These are phyloP conservation scores for Yamadazyma kanchanaburiensis DNA, from an alignment of 1,139 yeast species.

Conservation along the genomic window DNA sequence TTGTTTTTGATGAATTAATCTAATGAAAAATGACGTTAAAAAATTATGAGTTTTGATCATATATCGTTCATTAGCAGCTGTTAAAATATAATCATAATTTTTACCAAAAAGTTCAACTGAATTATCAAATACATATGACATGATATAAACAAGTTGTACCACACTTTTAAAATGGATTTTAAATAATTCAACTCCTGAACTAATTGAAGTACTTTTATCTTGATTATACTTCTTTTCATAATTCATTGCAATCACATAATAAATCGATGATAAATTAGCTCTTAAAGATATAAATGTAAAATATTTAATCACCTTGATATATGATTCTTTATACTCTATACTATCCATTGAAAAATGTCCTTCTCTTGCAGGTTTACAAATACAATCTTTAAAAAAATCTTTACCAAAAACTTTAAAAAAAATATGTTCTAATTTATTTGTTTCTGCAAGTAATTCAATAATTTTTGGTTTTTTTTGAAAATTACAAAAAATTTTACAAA, in stretches of 20 bases:
- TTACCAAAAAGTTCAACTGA: conserved; percentile 43
- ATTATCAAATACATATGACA: conserved; percentile 44
- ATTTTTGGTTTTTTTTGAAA: conserved; percentile 31
- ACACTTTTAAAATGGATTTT: conserved; percentile 43
- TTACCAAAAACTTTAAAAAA: conserved; percentile 41
- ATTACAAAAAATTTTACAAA: conserved; percentile 28
- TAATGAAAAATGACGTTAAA: conserved; percentile 38
- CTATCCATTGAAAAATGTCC: conserved; percentile 15
- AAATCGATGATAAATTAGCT: conserved; percentile 42
- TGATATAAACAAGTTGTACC: conserved; percentile 43
- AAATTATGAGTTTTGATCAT: conserved; percentile 45
- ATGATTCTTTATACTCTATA: conserved; percentile 18
- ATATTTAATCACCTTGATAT: conserved; percentile 34
- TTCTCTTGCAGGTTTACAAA: conserved; percentile 31
- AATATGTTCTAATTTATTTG: conserved; percentile 35
- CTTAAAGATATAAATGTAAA: conserved; percentile 36
- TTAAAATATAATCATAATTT: conserved; percentile 37
- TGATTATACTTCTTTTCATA: conserved; percentile 35
- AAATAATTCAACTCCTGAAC: conserved; percentile 43
- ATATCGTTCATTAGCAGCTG: conserved; percentile 38
- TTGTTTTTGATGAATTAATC: conserved; percentile 40
- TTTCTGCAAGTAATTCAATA: conserved; percentile 33
- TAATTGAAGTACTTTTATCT: conserved; percentile 30
- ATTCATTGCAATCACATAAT: conserved; percentile 41
- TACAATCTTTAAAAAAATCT: conserved; percentile 40